Percentiles rank a stretch among this genome's conserved stretches.
Conservation (phyloP, 1,284 basidiomycete species). For the Nidula niveotomentosa region DNA sequence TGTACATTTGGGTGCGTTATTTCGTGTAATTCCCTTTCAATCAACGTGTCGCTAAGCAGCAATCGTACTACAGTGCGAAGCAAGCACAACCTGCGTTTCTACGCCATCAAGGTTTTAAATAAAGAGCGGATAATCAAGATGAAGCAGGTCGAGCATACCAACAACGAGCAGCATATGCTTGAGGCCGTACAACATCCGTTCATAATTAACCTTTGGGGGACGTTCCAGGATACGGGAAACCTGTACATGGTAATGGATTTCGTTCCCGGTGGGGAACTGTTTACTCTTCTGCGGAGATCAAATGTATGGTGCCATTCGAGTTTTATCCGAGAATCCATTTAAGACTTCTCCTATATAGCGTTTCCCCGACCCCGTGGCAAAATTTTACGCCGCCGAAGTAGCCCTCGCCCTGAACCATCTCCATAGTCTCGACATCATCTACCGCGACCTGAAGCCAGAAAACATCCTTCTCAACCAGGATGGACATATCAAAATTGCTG, state of each 20-base stretch:
- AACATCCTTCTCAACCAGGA: conserved; percentile 93
- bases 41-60: conserved; percentile 5
- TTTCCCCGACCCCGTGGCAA: conserved; percentile 98
- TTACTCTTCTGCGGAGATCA: conserved; percentile 86
- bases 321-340: too few species aligned
- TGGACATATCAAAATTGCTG: conserved; percentile 97
- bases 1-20: conserved; percentile 80
- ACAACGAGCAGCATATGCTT: conserved; percentile 93
- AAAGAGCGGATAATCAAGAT: conserved; percentile 95
- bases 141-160: conserved; percentile 98
- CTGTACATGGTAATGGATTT: conserved; percentile 99
- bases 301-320: conserved; percentile 54
- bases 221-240: conserved; percentile 92
- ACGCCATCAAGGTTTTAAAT: conserved; percentile 92
- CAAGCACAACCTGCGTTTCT: conserved; percentile 91
- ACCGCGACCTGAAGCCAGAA: conserved; percentile 97
- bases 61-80: conserved; percentile 62
- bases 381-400: conserved; percentile 99
- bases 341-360: conserved; percentile 46
- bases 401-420: conserved; percentile 94
- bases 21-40: not conserved
- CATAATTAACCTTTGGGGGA: conserved; percentile 98
- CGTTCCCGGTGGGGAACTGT: conserved; percentile 96
- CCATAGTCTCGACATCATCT: conserved; percentile 91
- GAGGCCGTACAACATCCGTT: conserved; percentile 92